Percentiles rank a stretch among this genome's conserved stretches.
Conservation (phyloP, 495 filamentous ascomycete genomes). For the Bryoglossum gracile region DNA sequence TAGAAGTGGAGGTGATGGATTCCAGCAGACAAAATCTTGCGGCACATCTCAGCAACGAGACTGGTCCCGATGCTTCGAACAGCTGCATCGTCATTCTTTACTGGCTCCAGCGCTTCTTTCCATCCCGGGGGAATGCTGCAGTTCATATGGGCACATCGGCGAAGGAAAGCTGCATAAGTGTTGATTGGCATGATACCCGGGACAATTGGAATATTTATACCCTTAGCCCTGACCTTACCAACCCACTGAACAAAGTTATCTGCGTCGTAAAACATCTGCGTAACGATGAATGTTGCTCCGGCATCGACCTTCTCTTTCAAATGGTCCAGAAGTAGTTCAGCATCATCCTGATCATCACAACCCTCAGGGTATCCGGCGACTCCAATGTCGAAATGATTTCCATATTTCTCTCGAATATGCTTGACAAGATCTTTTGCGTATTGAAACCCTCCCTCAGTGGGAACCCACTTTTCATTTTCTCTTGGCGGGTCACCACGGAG, state of each 20-base stretch:
- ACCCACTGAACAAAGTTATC: conserved; percentile 94
- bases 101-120: conserved; percentile 74
- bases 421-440: conserved; percentile 93
- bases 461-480: conserved; percentile 91
- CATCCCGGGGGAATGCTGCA: conserved; percentile 73
- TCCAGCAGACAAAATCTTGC: conserved; percentile 69
- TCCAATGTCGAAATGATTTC: conserved; percentile 95
- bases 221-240: conserved; percentile 69
- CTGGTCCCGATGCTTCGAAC: conserved; percentile 86
- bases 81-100: conserved; percentile 93
- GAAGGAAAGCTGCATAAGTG: conserved; percentile 85
- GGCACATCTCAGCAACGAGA: conserved; percentile 88
- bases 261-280: conserved; percentile 99
- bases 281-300: conserved; percentile 87
- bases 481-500: conserved; percentile 91
- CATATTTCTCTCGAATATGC: conserved; percentile 84
- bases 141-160: conserved; percentile 83
- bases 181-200: conserved; percentile 99
- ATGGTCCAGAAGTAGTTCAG: conserved; percentile 79
- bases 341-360: conserved; percentile 83
- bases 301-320: conserved; percentile 97
- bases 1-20: conserved; percentile 95
- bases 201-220: conserved; percentile 85
- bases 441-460: conserved; percentile 73
- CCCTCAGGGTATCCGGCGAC: conserved; percentile 98